Conservation (phyloP, 768 basidiomycete species). For the Boletus bicolor region DNA sequence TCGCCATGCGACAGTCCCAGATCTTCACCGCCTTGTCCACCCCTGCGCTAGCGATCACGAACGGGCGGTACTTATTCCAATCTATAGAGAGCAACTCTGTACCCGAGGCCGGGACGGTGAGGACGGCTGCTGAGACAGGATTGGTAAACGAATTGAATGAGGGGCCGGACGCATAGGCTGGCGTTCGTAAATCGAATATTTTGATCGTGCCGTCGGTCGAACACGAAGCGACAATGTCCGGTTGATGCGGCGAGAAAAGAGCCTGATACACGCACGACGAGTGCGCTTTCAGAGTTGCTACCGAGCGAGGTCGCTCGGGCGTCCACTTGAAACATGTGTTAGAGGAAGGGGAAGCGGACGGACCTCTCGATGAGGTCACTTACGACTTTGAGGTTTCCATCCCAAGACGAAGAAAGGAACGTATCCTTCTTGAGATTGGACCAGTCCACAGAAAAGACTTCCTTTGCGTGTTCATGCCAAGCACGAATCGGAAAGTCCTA, state of each 20-base stretch:
- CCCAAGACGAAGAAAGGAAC: slow-evolving; percentile 89
- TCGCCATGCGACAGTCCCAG: slow-evolving; percentile 88
- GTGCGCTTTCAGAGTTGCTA: slow-evolving; percentile 82
- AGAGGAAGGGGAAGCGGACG: neutral
- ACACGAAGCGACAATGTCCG: slow-evolving; percentile 76
- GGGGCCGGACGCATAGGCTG: slow-evolving; percentile 53
- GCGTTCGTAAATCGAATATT: slow-evolving; percentile 74
- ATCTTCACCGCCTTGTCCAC: slow-evolving; percentile 75
- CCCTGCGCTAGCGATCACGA: slow-evolving; percentile 71
- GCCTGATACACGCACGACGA: slow-evolving; percentile 85
- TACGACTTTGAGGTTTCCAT: slow-evolving; percentile 85
- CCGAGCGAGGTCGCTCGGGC: slow-evolving; percentile 74
- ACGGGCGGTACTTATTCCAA: slow-evolving; percentile 91
- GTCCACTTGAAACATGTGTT: slow-evolving; percentile 61
- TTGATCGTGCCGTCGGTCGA: slow-evolving; percentile 85
- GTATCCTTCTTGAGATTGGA: slow-evolving; percentile 88
- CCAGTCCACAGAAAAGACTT: slow-evolving; percentile 95
- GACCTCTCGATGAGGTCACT: slow-evolving; percentile 28
- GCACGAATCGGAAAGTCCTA: slow-evolving; percentile 86
- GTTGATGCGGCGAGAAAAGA: slow-evolving; percentile 88
- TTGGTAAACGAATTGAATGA: slow-evolving; percentile 56
- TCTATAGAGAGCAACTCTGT: slow-evolving; percentile 80
- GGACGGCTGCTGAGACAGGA: slow-evolving; percentile 65
- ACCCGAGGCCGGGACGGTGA: slow-evolving; percentile 75
- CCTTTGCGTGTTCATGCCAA: slow-evolving; percentile 93